phyloP scores from a whole-genome alignment of 2,329 filamentous ascomycete genomes.

The Fusarium odoratissimum region DNA sequence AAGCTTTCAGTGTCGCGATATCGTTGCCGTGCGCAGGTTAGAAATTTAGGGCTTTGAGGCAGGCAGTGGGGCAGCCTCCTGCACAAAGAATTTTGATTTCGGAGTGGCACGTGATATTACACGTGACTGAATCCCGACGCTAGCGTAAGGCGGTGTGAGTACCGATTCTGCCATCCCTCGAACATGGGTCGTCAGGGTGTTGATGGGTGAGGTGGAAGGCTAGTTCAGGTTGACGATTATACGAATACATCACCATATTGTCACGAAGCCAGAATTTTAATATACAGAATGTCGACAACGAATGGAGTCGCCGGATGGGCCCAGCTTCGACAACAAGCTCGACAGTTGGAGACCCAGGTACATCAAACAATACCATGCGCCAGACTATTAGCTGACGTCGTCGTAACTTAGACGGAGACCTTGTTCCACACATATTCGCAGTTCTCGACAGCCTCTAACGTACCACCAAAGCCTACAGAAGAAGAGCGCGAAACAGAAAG shows the following conservation, averaged over 20 bases:
- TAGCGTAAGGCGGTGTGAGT: slow-evolving; percentile 44
- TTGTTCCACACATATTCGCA: slow-evolving; percentile 90
- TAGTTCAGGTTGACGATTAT: slow-evolving; percentile 19
- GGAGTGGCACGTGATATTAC: slow-evolving; percentile 47
- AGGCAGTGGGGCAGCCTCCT: slow-evolving; percentile 34
- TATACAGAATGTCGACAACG: slow-evolving; percentile 61
- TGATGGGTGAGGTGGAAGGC: slow-evolving; percentile 27
- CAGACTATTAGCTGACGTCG: slow-evolving; percentile 36
- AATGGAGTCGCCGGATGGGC: slow-evolving; percentile 79
- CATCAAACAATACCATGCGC: slow-evolving; percentile 38
- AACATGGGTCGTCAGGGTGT: slow-evolving; percentile 45
- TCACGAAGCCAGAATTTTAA: background rate
- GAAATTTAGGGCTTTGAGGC: slow-evolving; percentile 53
- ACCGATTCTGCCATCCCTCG: slow-evolving; percentile 40
- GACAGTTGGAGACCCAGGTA: slow-evolving; percentile 91
- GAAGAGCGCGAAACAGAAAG: slow-evolving; percentile 84
- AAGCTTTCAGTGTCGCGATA: slow-evolving; percentile 51
- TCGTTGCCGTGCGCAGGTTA: slow-evolving; percentile 53
- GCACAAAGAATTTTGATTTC: slow-evolving; percentile 45
- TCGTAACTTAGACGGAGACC: slow-evolving; percentile 76
- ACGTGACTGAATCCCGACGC: slow-evolving; percentile 3
- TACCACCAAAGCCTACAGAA: slow-evolving; percentile 84
- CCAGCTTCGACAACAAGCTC: slow-evolving; percentile 91
- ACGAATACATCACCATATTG: slow-evolving; percentile 28
- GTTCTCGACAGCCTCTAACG: slow-evolving; percentile 82